A percentile compares a stretch with the other conserved stretches of the same genome.
phyloP scores from a whole-genome alignment of 345 rosid species.

The Anacardium occidentale region DNA sequence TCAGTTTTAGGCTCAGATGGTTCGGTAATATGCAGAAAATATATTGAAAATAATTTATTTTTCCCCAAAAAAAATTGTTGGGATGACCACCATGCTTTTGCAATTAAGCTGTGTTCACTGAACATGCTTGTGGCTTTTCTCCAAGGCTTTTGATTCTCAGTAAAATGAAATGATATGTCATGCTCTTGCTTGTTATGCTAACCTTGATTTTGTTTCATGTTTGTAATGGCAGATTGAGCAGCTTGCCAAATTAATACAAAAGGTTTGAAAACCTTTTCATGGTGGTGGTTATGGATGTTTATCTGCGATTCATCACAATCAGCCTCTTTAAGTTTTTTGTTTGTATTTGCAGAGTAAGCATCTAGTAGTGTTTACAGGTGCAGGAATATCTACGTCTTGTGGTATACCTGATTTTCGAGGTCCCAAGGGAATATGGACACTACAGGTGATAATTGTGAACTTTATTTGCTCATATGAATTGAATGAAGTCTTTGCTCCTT shows the following conservation, averaged over 20 bases:
- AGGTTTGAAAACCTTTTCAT: constrained; percentile 38
- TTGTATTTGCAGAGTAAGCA: constrained; percentile 91
- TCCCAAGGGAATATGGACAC: constrained; percentile 96
- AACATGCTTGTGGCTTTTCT: background rate
- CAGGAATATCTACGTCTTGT: constrained; percentile 97
- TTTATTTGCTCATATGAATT: constrained; percentile 4
- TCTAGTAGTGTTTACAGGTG: constrained; percentile 96
- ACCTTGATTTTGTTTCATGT: constrained; percentile 22
- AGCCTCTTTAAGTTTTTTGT: constrained; percentile 31
- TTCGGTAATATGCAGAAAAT: background rate
- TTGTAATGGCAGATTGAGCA: constrained; percentile 51
- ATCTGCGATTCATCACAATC: constrained; percentile 5
- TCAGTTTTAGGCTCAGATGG: background rate
- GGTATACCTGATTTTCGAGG: constrained; percentile 98
- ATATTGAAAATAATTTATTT: no score
- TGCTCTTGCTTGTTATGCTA: constrained; percentile 10
- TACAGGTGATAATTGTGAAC: constrained; percentile 55
- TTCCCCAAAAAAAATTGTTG: no score
- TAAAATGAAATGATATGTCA: background rate
- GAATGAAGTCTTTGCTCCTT: constrained; percentile 5
- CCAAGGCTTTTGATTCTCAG: background rate
- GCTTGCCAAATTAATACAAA: constrained; percentile 51
- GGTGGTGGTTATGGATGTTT: background rate
- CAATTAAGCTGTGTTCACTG: background rate
- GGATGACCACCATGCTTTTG: background rate